phyloP scores from a whole-genome alignment of 805 yeast species.

The Suhomyces prunicola region DNA sequence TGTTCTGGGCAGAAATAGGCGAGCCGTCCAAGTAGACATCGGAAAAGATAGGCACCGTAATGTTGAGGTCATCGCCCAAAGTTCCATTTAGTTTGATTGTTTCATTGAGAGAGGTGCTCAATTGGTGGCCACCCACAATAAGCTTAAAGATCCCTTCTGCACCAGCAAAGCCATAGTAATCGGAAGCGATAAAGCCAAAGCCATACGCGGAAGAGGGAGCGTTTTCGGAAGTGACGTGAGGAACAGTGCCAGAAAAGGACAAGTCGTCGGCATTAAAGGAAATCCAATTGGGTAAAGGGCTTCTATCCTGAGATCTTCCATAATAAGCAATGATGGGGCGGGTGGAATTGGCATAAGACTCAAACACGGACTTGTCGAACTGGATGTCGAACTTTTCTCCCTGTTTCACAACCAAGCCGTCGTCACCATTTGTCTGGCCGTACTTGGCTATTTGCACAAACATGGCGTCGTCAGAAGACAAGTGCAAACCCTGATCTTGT shows the following conservation, averaged over 20 bases:
- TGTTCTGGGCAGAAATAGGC: conserved; percentile 45
- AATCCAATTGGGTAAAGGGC: conserved; percentile 92
- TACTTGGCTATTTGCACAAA: conserved; percentile 53
- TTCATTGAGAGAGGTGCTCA: conserved; percentile 62
- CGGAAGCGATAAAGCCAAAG: conserved; percentile 76
- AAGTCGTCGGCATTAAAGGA: conserved; percentile 59
- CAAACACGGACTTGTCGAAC: conserved; percentile 62
- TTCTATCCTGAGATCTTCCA: conserved; percentile 76
- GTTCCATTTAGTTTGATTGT: conserved; percentile 66
- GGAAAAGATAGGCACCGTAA: conserved; percentile 58
- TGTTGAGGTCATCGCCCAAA: conserved; percentile 49
- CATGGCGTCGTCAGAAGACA: conserved; percentile 42
- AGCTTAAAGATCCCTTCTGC: conserved; percentile 67
- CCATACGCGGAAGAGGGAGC: conserved; percentile 81
- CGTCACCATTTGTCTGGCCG: conserved; percentile 75
- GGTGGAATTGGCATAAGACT: conserved; percentile 39
- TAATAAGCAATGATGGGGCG: conserved; percentile 62
- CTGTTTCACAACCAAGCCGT: conserved; percentile 71
- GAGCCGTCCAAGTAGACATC: conserved; percentile 64
- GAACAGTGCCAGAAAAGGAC: conserved; percentile 83
- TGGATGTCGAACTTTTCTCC: conserved; percentile 62
- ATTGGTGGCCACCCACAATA: conserved; percentile 83
- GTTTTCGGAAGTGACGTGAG: conserved; percentile 75
- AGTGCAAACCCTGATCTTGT: conserved; percentile 49
- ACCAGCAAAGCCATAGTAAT: conserved; percentile 69